Percentiles rank a stretch among this genome's conserved stretches.
Conservation (phyloP, 1,139 yeast species). For the Wickerhamomyces sp. region DNA sequence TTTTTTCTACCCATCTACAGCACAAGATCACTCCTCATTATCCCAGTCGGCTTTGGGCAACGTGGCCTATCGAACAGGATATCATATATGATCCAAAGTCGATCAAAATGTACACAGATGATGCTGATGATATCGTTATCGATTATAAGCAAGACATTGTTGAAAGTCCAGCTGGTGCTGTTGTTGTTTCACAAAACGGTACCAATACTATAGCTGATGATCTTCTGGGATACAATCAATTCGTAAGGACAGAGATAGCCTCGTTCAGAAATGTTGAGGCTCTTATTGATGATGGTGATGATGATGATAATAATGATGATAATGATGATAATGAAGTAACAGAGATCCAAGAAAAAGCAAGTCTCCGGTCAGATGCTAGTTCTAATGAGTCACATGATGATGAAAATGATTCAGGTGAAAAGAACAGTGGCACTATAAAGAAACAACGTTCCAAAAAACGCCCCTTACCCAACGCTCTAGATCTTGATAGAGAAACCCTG, state of each 20-base stretch:
- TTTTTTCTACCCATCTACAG: slow-evolving; percentile 43
- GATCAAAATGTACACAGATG: slow-evolving; percentile 4
- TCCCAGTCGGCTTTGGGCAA: slow-evolving; percentile 38
- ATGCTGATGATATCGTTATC: slow-evolving; percentile 10
- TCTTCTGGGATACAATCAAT: too few relatives aligned
- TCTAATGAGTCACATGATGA: background rate
- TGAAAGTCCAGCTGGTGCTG: too few relatives aligned
- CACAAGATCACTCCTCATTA: slow-evolving; percentile 35
- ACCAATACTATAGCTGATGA: too few relatives aligned
- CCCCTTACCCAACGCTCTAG: background rate
- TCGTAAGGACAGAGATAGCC: too few relatives aligned
- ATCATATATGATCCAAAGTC: slow-evolving; percentile 8
- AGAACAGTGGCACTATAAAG: background rate
- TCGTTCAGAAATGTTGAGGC: too few relatives aligned
- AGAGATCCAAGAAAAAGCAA: too few relatives aligned
- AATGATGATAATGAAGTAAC: background rate
- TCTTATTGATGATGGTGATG: too few relatives aligned
- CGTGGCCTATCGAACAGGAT: slow-evolving; percentile 24
- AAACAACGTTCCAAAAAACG: slow-evolving; percentile 3
- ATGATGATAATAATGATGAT: background rate
- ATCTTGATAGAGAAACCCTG: background rate
- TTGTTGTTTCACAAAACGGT: too few relatives aligned
- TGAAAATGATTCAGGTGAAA: background rate
- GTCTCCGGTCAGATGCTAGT: too few relatives aligned
- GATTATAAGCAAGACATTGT: too few relatives aligned